Percentiles rank a stretch among this genome's conserved stretches.
Evolutionary conservation across 495 filamentous ascomycete species (phyloP).

Genomic region (Staphylotrichum longicolle): DNA sequence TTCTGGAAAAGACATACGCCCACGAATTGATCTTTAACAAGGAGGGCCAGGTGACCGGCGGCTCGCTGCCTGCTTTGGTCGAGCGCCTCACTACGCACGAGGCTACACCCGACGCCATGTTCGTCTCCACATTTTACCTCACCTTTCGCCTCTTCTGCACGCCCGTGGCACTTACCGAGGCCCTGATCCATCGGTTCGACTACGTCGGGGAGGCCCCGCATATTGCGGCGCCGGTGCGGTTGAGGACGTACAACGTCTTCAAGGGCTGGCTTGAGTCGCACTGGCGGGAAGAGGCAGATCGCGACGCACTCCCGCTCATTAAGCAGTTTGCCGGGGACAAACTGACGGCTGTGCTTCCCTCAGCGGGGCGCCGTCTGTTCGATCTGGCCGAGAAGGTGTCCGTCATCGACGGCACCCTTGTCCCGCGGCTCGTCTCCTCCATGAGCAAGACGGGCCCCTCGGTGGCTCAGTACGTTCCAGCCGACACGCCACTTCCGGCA

Average conservation of each 20-base stretch:
- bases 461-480: slow-evolving; percentile 62
- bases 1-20: slow-evolving; percentile 80
- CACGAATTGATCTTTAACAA: slow-evolving; percentile 92
- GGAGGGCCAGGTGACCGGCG: slow-evolving; percentile 91
- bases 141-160: slow-evolving; percentile 95
- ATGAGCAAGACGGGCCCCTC: slow-evolving; percentile 84
- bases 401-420: slow-evolving; percentile 66
- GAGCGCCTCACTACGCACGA: slow-evolving; percentile 92
- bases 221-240: slow-evolving; percentile 73
- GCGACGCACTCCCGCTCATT: slow-evolving; percentile 70
- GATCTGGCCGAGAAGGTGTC: slow-evolving; percentile 84
- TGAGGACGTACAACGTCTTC: slow-evolving; percentile 93
- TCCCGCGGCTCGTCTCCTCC: slow-evolving; percentile 83
- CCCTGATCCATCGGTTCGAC: slow-evolving; percentile 85
- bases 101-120: slow-evolving; percentile 87
- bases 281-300: slow-evolving; percentile 82
- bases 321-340: slow-evolving; percentile 72
- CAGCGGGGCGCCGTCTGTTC: slow-evolving; percentile 72
- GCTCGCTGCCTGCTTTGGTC: slow-evolving; percentile 85
- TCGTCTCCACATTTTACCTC: slow-evolving; percentile 92
- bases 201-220: slow-evolving; percentile 76
- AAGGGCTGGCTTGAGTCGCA: slow-evolving; percentile 97
- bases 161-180: slow-evolving; percentile 72
- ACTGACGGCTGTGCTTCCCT: slow-evolving; percentile 64
- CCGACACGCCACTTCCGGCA: slow-evolving; percentile 67